Base-by-base conservation (phyloP, 2,329 filamentous ascomycete genomes). In the Xylariaceae sp. region DNA sequence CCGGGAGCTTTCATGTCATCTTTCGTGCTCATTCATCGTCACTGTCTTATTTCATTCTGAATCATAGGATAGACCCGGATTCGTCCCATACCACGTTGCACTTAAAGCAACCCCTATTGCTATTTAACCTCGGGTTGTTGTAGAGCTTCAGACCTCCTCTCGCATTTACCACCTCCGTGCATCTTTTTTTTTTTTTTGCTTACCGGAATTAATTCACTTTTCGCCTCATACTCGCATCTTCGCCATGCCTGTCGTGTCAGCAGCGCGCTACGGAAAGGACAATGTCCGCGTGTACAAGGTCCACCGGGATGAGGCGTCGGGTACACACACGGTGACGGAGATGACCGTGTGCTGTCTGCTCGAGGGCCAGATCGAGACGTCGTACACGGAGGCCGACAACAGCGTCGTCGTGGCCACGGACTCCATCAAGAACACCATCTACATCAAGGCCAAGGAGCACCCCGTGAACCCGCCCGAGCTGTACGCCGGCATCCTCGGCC, bases 271-370 rank as follows among this genome's bases (percentile, higher is more conserved):
- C 74, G 90, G 90, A 79, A 93, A 99, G 86, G 95, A 98, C 85
- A 98, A 99, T 79, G 89, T 99, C 82, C 93, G 95, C 70, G 86
- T 99, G 69, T 96, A 89, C 86, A 99, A 99, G 77, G 92, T 97
- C 70, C 83, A 96, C 70, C 87, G 86, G 68, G 87, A 98, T 74
- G 80, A 86, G 71, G 80, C 86, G 68, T 89, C 89, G 18, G 89
- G 89, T 54, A 80, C 86, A 20, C 93, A 99, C 75, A 89, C 88
- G 7, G 90, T 98, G 65, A 89, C 89, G 42, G 95, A 99, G 77
- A 96, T 96, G 89, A 97, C 92, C 41, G 90, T 99, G 67, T 90
- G 90, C 77, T 91, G 92, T 61, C 82, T 98, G 49, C 85, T 99
- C 26, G 92, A 98, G 79, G 95, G 95, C 66, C 89, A 92, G 57